These are phyloP conservation scores for Populus hybrid DNA, from an alignment of 441 rosid species.

Conservation along the genomic window DNA sequence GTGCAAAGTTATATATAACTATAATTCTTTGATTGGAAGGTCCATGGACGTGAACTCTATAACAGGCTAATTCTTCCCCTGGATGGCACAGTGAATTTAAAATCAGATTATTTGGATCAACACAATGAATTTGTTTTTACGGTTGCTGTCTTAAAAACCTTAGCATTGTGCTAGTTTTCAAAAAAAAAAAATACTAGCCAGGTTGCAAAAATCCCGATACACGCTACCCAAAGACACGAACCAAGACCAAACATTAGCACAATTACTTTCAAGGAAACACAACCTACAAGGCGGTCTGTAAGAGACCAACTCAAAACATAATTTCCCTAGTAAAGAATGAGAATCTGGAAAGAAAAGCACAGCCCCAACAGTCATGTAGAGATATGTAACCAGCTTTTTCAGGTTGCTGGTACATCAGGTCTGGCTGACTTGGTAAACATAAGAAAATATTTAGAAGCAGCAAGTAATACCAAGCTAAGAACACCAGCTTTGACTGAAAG, in stretches of 20 bases:
- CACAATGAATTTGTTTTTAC: too few species aligned
- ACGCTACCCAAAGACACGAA: neutral
- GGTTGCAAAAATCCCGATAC: neutral
- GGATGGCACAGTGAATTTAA: too few species aligned
- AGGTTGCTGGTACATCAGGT: slow-evolving; percentile 27
- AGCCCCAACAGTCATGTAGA: neutral
- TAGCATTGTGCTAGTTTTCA: too few species aligned
- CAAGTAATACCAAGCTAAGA: slow-evolving; percentile 32
- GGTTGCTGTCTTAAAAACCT: too few species aligned
- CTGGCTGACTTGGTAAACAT: slow-evolving; percentile 12
- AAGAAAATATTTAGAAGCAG: slow-evolving; percentile 39
- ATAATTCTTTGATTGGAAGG: too few species aligned
- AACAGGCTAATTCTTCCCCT: too few species aligned
- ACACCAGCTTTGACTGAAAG: slow-evolving; percentile 32
- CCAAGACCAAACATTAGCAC: too few species aligned
- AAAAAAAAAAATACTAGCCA: neutral
- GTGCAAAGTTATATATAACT: too few species aligned
- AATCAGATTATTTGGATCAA: too few species aligned
- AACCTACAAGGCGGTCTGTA: neutral
- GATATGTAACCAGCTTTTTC: neutral
- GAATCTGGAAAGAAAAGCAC: neutral
- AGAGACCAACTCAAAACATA: neutral
- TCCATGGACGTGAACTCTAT: too few species aligned
- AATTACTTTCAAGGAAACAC: neutral
- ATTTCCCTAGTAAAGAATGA: neutral